Base-by-base conservation (phyloP, 768 basidiomycete species). In the Clitopilus hobsonii region DNA sequence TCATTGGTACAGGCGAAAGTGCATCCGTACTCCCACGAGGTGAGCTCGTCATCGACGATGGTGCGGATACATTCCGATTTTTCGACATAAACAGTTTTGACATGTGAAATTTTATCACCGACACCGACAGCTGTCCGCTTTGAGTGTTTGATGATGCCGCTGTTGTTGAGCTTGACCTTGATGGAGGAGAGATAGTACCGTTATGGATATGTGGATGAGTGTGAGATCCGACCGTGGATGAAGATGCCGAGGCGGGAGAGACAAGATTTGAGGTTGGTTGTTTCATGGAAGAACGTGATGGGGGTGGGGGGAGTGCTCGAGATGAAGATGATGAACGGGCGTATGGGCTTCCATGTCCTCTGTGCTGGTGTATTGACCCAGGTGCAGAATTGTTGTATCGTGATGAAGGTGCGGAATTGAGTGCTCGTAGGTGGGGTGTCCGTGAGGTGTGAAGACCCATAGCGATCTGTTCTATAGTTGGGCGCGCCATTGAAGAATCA, bases 381-480 rank as follows among this genome's bases (percentile, higher is more conserved):
- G 45, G 64, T 24, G 60, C 52, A 38, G 67, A 62, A 56, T 68
- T 64, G 54, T 68, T 68, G 32, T 58, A 56, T 54, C 68, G 66
- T 26, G 74, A 63, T 51, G 67, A 69, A 5, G 71, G 61, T 29
- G 68, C 69, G 22, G 71, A 57, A 38, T 60, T 63, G 16, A 71
- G 65, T 7, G 79, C 75, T 38, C 83, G 78, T 25, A 89, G 69
- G 65, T 89, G 88, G 3, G 88, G 88, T 1, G 88, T 90, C 30
- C 85, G 82, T 5, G 88, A 89, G 26, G 86, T 71, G 67, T 90
- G 88, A 22, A 90, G 75, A 18, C 88, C 88, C 87, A 90, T 89
- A 13, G 86, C 84, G 57, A 90, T 90, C 69, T 90, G 88, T 62
- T 86, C 83, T 36, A 88, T 77, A 48, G 83, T 85, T 1, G 88